phyloP scores from a whole-genome alignment of 78 protist species.

The Emiliania huxleyi region DNA sequence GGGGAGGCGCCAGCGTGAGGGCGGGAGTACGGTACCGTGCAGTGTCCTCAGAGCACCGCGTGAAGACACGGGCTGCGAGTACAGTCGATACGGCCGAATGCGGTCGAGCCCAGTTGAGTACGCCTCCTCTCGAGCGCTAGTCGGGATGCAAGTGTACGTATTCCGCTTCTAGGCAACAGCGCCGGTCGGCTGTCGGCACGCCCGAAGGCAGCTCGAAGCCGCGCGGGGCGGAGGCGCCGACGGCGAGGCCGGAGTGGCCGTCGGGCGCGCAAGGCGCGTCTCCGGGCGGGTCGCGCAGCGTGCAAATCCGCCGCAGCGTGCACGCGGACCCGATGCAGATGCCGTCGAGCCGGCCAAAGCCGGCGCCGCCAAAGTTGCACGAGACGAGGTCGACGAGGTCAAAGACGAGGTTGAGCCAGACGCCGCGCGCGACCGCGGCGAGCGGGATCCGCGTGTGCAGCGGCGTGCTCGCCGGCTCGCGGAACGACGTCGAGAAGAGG shows the following conservation, averaged over 20 bases:
- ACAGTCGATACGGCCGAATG: neutral
- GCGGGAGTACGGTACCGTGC: neutral
- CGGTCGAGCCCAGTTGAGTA: neutral
- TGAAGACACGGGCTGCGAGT: too few species aligned
- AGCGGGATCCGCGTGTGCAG: neutral
- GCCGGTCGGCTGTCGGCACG: neutral
- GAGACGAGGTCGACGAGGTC: neutral
- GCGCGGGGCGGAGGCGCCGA: neutral
- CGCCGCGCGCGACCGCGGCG: neutral
- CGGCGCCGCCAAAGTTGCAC: neutral
- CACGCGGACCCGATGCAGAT: neutral
- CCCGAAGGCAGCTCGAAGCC: neutral
- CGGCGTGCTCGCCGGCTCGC: neutral
- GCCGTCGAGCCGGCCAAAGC: neutral
- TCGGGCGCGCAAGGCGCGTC: neutral
- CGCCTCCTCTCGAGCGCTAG: too few species aligned
- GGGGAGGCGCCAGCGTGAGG: too few species aligned
- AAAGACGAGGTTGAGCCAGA: neutral
- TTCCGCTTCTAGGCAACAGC: too few species aligned
- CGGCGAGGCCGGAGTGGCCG: neutral
- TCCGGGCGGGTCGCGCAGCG: neutral
- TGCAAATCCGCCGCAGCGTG: neutral
- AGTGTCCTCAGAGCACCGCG: neutral
- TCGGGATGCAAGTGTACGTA: neutral
- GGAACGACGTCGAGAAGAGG: neutral